phyloP scores from a whole-genome alignment of 371 early-diverging fungal species.

The Basidiobolus meristosporus region DNA sequence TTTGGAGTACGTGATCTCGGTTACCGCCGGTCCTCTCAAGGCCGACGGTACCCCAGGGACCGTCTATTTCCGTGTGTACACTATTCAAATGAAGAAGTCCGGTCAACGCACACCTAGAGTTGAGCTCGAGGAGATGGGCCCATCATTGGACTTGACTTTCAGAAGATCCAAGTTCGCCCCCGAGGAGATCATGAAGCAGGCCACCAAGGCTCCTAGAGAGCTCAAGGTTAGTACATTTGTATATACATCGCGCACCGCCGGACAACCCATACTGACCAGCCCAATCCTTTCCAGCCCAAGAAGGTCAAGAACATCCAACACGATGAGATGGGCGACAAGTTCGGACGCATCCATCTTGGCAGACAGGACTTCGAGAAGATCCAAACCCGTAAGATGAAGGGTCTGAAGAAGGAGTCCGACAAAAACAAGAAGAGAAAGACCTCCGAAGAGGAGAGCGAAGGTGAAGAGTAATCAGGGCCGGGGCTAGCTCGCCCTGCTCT shows the following conservation, averaged over 20 bases:
- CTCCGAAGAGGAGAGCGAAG: conserved; percentile 18
- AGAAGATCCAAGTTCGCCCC: conserved; percentile 56
- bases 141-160: conserved; percentile 59
- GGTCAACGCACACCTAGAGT: conserved; percentile 71
- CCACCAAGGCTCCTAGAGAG: conserved; percentile 69
- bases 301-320: conserved; percentile 84
- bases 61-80: conserved; percentile 63
- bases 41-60: conserved; percentile 21
- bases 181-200: conserved; percentile 62
- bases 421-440: conserved; percentile 6
- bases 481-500: too few species aligned
- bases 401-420: conserved; percentile 48
- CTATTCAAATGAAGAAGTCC: conserved; percentile 66
- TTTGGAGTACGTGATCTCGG: conserved; percentile 69
- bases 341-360: conserved; percentile 83
- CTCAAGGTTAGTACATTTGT: conserved; percentile 38
- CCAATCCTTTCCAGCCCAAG: conserved; percentile 26
- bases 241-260: not conserved
- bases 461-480: too few species aligned
- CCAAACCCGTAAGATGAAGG: conserved; percentile 97
- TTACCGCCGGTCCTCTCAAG: conserved; percentile 49
- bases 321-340: conserved; percentile 78
- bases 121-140: conserved; percentile 89
- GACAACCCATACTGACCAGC: not conserved
- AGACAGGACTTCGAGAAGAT: conserved; percentile 77